Evolutionary conservation across 2,329 filamentous ascomycete genomes (phyloP), one percentile per base, ranked within the genome.

Genomic region (Metarhizium rileyi): DNA sequence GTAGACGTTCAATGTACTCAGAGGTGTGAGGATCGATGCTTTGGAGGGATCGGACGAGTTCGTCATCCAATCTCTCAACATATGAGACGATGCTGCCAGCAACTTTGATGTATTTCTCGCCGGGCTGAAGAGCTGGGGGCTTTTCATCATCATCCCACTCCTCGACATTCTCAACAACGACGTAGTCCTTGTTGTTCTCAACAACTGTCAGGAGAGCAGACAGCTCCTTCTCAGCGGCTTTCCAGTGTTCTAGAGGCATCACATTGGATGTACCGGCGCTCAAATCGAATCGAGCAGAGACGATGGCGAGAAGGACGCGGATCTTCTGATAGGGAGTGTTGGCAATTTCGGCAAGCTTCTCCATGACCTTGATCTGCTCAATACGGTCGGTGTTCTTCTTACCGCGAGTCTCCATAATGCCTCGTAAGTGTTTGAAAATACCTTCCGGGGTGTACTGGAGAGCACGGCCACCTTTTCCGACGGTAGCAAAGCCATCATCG

Each of bases 91-190:
- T 76, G 73, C 89, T 96, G 64, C 93, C 94, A 20, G 93, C 88
- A 51, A 98, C 81, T 74, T 86, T 90, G 77, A 95, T 87, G 64
- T 91, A 80, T 66, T 81, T 86, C 67, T 95, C 84, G 55, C 82
- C 87, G 22, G 77, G 69, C 50, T 79, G 80, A 57, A 91, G 75
- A 28, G 77, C 76, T 14, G 93, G 93, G 38, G 83, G 79, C 76
- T 96, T 97, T 61, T 98, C 94, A 59, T 98, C 94, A 62, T 98
- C 93, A 59, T 98, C 93, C 93, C 93, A 97, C 70, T 98, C 93
- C 66, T 98, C 93, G 22, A 89, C 93, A 58, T 81, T 84, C 72
- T 98, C 93, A 23, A 93, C 76, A 44, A 98, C 88, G 47, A 97
- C 76, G 64, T 91, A 86, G 56, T 93, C 83, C 53, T 77, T 76